Evolutionary conservation across 2,329 filamentous ascomycete species (phyloP).

Genomic region (Colletotrichum ledebouriae): DNA sequence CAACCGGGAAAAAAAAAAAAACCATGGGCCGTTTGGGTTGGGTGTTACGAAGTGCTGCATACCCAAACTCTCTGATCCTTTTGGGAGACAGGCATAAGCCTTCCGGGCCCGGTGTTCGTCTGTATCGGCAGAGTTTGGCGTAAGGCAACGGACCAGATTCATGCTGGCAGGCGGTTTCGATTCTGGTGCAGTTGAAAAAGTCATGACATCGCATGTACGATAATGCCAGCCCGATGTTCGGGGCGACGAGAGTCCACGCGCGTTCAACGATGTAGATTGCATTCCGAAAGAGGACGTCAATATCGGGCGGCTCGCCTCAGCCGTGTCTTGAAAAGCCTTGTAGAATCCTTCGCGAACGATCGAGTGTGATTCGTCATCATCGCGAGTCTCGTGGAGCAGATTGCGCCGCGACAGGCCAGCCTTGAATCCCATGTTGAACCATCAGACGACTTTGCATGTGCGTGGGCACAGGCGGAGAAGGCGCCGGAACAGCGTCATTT

Average conservation of each 20-base stretch:
- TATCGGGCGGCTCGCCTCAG: not conserved
- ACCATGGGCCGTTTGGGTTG: not conserved
- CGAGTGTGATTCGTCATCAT: constrained; percentile 9
- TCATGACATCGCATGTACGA: constrained; percentile 24
- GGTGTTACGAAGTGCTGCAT: constrained; percentile 18
- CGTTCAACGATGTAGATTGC: constrained; percentile 4
- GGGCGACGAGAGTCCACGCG: constrained; percentile 19
- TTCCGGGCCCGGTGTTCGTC: constrained; percentile 34
- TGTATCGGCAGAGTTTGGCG: constrained; percentile 20
- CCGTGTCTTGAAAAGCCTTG: constrained; percentile 9
- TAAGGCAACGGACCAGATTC: not conserved
- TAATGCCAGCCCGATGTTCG: constrained; percentile 3
- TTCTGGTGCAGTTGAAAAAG: not conserved
- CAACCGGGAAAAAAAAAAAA: not conserved
- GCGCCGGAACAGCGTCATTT: constrained; percentile 4
- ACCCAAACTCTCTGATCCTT: constrained; percentile 24
- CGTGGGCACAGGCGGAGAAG: constrained; percentile 3
- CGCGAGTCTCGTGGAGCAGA: constrained; percentile 1
- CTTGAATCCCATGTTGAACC: constrained; percentile 8
- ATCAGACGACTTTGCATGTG: constrained; percentile 29
- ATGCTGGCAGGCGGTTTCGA: not conserved
- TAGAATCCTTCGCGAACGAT: constrained; percentile 3
- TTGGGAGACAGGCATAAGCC: constrained; percentile 11
- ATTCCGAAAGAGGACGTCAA: constrained; percentile 1
- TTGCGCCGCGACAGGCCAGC: not conserved